A percentile compares a stretch with the other conserved stretches of the same genome.
Conservation (phyloP, 2,329 filamentous ascomycete species). For the Chaetomiaceae sp. region DNA sequence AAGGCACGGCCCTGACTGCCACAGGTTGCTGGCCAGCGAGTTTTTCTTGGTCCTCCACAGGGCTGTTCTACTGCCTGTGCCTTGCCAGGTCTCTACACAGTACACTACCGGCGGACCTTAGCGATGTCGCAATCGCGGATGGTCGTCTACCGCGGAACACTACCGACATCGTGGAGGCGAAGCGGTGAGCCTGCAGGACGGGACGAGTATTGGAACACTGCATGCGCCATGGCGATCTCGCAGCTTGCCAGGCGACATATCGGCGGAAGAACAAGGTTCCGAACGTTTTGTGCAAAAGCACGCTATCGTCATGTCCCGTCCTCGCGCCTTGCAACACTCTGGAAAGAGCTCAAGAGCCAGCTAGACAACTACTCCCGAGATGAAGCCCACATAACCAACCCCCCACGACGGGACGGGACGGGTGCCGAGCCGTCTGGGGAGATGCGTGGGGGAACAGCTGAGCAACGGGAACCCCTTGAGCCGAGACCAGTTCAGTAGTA, state of each 20-base stretch:
- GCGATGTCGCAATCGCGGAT: constrained; percentile 1
- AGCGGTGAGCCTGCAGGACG: constrained; percentile 10
- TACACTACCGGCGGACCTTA: neutral
- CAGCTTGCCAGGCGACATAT: neutral
- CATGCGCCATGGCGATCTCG: constrained; percentile 2
- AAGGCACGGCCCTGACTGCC: neutral
- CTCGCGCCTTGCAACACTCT: no score
- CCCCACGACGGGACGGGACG: constrained; percentile 18
- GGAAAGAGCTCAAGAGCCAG: no score
- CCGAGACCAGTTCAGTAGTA: no score
- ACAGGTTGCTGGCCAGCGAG: neutral
- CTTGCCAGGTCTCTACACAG: neutral
- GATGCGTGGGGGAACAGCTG: no score
- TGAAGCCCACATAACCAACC: neutral
- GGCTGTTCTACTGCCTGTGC: neutral
- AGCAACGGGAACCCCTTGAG: no score
- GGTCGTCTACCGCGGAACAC: neutral
- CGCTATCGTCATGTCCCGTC: no score
- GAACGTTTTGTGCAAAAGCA: neutral
- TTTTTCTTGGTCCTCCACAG: neutral
- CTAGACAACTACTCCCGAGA: neutral
- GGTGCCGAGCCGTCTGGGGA: constrained; percentile 15
- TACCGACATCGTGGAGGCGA: constrained; percentile 10
- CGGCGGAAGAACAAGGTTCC: neutral
- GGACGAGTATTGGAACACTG: constrained; percentile 3